Percentiles rank a stretch among this genome's conserved stretches.
phyloP scores from a whole-genome alignment of 306 rosid species.

The Lathyrus aphaca region DNA sequence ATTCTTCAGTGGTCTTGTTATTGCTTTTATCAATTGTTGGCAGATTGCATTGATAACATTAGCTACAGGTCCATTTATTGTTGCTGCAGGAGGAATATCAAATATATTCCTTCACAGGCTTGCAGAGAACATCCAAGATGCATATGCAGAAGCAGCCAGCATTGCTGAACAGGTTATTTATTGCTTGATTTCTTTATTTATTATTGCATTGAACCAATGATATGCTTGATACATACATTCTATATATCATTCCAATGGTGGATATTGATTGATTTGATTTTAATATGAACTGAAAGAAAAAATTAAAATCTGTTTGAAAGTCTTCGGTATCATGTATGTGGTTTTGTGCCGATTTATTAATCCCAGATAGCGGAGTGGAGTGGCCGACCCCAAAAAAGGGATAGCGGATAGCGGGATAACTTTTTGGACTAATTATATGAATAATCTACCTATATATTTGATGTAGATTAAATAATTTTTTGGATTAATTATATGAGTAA shows the following conservation, averaged over 20 bases:
- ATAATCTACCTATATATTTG: no score
- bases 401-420: no score
- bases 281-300: conserved; percentile 14
- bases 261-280: conserved; percentile 29
- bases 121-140: conserved; percentile 99
- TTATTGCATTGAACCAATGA: conserved; percentile 20
- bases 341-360: neutral
- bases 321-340: conserved; percentile 21
- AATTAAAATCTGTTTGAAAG: conserved; percentile 14
- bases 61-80: conserved; percentile 98
- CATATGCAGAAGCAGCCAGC: conserved; percentile 99
- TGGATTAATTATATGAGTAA: no score
- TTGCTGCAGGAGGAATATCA: conserved; percentile 99
- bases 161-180: conserved; percentile 97
- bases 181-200: conserved; percentile 21
- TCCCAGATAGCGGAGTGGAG: no score
- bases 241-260: conserved; percentile 7
- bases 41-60: conserved; percentile 93
- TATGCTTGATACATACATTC: conserved; percentile 15
- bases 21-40: conserved; percentile 98
- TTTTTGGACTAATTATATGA: no score
- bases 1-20: conserved; percentile 93
- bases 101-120: conserved; percentile 99
- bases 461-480: no score
- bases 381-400: no score